These are phyloP conservation scores for Yamadazyma paraphyllophila DNA, from an alignment of 805 yeast species.

Conservation along the genomic window DNA sequence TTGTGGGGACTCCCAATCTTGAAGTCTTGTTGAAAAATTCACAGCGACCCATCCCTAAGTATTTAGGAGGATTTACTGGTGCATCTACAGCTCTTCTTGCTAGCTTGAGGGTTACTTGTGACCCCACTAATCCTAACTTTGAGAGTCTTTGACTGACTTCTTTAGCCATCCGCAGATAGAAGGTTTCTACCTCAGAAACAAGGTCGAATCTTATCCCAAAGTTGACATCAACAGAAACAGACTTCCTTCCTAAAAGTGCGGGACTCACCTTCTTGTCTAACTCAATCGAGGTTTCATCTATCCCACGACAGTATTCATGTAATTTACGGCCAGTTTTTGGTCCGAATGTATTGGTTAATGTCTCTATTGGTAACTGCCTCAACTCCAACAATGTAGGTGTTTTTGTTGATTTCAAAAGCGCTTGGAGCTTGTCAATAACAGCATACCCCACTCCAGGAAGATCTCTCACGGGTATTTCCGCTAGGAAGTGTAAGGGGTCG, in stretches of 20 bases:
- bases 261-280: slow-evolving; percentile 45
- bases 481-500: slow-evolving; percentile 30
- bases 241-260: slow-evolving; percentile 54
- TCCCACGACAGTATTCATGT: slow-evolving; percentile 59
- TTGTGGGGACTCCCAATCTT: slow-evolving; percentile 58
- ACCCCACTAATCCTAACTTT: slow-evolving; percentile 48
- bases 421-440: slow-evolving; percentile 45
- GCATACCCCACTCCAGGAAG: slow-evolving; percentile 67
- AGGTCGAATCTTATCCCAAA: slow-evolving; percentile 82
- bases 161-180: slow-evolving; percentile 53
- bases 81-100: slow-evolving; percentile 65
- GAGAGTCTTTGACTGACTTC: slow-evolving; percentile 59
- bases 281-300: slow-evolving; percentile 60
- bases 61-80: slow-evolving; percentile 74
- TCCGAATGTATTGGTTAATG: slow-evolving; percentile 57
- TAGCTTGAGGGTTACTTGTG: slow-evolving; percentile 61
- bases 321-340: slow-evolving; percentile 66
- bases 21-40: slow-evolving; percentile 60
- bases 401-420: slow-evolving; percentile 19
- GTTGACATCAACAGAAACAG: slow-evolving; percentile 84
- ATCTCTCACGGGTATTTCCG: slow-evolving; percentile 31
- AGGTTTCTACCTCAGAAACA: slow-evolving; percentile 59
- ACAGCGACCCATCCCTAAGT: slow-evolving; percentile 81
- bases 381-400: slow-evolving; percentile 40
- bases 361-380: slow-evolving; percentile 26